Base-by-base conservation (phyloP, 179 eudicot genomes). In the Drosera spatulata region DNA sequence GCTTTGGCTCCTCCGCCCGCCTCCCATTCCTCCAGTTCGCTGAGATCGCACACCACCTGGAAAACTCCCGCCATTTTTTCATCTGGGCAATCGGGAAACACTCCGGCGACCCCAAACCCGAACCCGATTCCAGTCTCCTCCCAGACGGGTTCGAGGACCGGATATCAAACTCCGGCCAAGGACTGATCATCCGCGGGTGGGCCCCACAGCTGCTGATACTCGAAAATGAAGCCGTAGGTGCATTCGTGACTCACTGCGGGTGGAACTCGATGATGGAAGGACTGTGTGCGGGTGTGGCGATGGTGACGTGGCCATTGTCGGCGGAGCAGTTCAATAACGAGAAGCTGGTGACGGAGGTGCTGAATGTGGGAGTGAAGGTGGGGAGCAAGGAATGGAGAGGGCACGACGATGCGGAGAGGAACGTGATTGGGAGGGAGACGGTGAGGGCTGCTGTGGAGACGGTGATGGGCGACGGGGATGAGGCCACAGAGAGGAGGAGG, bases 121-220 rank as follows among this genome's bases (percentile, higher is more conserved):
- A 49, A 15, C 51, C 60, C 11, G 55, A 57, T 8, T 66, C 58
- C 6, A 59, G 59, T 43, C 48, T 56, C 63, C 11, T 68, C 47
- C 59, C 56, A 3, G 15, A 65, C 4, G 78, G 60, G 14, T 71
- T 65, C 56, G 67, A 71, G 40, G 40, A 59, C 33, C 66, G 67
- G 39, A 22, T 55, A 73, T 38, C 68, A 4, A 38, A 63, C 22
- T 53, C 56, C 7, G 58, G 53, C 10, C 48, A 39, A 48, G 77
- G 82, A n/a, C 15, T 71, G 48, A 72, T 71, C 3, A 69, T 78
- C 33, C 56, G 77, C 53, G 78, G 78, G 8, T 77, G 81, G 81
- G 73, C 76, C 0, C 81, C 81, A 0, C 78, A 77, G 54, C 48
- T 75, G 15, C 41, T 75, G 39, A 72, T 78, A 12, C 53, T 78